A percentile compares a stretch with the other conserved stretches of the same genome.
phyloP scores from a whole-genome alignment of 768 basidiomycete species.

The Boletus sensibilis region DNA sequence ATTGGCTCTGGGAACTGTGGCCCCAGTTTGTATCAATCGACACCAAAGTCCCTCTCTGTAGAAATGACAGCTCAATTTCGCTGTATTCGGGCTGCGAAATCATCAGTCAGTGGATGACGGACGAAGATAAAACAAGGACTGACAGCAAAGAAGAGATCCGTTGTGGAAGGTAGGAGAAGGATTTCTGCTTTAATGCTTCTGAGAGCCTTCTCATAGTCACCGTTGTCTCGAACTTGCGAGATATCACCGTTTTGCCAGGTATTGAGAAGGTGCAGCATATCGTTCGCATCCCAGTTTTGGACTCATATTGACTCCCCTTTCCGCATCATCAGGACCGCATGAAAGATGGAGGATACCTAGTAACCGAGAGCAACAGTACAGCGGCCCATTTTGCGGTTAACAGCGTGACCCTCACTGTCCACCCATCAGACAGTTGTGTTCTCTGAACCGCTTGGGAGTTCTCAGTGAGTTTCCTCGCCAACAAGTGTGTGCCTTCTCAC shows the following conservation, averaged over 20 bases:
- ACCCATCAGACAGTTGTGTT: slow-evolving; percentile 41
- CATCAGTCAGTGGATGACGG: not conserved
- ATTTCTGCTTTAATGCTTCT: slow-evolving; percentile 48
- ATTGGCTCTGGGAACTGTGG: slow-evolving; percentile 9
- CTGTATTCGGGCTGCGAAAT: slow-evolving; percentile 50
- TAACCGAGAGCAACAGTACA: slow-evolving; percentile 16
- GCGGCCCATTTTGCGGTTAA: not conserved
- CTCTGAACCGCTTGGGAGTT: slow-evolving; percentile 48
- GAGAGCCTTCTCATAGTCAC: slow-evolving; percentile 42
- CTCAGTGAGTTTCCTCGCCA: slow-evolving; percentile 50
- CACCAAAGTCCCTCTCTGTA: slow-evolving; percentile 43
- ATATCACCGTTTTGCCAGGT: slow-evolving; percentile 54
- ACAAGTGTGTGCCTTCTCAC: slow-evolving; percentile 74
- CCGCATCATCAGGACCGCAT: no score
- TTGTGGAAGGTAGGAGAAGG: slow-evolving; percentile 56
- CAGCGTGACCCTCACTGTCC: slow-evolving; percentile 34
- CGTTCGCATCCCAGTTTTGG: slow-evolving; percentile 51
- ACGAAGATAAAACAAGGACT: not conserved
- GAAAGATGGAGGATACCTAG: slow-evolving; percentile 47
- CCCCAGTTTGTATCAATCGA: slow-evolving; percentile 39
- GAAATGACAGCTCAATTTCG: slow-evolving; percentile 41
- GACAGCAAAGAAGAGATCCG: slow-evolving; percentile 57
- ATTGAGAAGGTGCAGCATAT: slow-evolving; percentile 46
- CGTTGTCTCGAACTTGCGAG: slow-evolving; percentile 43
- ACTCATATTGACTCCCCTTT: slow-evolving; percentile 49